Percentiles rank a stretch among this genome's conserved stretches.
Evolutionary conservation across 2,329 filamentous ascomycete genomes (phyloP).

Genomic region (Lojkania enalia): DNA sequence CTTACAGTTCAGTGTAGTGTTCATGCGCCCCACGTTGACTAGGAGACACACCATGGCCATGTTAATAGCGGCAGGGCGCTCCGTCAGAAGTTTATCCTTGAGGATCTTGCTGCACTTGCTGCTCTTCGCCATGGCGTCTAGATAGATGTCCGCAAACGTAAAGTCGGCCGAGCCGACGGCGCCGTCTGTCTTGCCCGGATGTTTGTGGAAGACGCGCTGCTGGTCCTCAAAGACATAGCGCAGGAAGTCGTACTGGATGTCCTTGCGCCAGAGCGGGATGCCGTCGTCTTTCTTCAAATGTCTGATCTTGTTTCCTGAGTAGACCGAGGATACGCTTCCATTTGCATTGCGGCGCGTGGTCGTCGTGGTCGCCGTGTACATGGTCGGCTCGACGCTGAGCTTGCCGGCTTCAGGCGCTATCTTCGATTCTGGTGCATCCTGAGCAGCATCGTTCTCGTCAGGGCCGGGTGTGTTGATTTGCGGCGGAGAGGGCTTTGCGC

Average conservation of each 20-base stretch:
- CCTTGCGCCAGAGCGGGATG: slow-evolving; percentile 81
- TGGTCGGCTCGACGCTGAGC: slow-evolving; percentile 25
- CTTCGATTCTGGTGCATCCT: slow-evolving; percentile 30
- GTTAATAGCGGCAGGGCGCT: slow-evolving; percentile 87
- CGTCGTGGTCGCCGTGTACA: slow-evolving; percentile 54
- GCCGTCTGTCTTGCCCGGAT: slow-evolving; percentile 78
- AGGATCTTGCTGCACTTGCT: slow-evolving; percentile 99
- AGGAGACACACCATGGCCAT: slow-evolving; percentile 99
- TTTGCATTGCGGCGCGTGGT: slow-evolving; percentile 64
- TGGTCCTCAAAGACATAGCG: slow-evolving; percentile 78
- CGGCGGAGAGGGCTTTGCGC: slow-evolving; percentile 32
- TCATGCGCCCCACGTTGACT: slow-evolving; percentile 98
- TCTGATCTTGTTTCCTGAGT: slow-evolving; percentile 75
- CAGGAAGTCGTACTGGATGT: slow-evolving; percentile 88
- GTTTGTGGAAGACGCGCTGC: slow-evolving; percentile 81
- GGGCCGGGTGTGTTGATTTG: slow-evolving; percentile 34
- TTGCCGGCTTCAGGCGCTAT: slow-evolving; percentile 29
- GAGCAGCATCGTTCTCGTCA: slow-evolving; percentile 37
- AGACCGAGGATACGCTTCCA: slow-evolving; percentile 67
- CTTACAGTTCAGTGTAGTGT: slow-evolving; percentile 95
- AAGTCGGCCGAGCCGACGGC: slow-evolving; percentile 32
- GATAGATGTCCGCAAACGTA: slow-evolving; percentile 92
- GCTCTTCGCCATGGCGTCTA: slow-evolving; percentile 97
- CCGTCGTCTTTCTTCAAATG: slow-evolving; percentile 89
- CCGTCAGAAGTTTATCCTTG: slow-evolving; percentile 91